Conservation (phyloP, 495 filamentous ascomycete genomes). For the Hyaloscypha bicolor region DNA sequence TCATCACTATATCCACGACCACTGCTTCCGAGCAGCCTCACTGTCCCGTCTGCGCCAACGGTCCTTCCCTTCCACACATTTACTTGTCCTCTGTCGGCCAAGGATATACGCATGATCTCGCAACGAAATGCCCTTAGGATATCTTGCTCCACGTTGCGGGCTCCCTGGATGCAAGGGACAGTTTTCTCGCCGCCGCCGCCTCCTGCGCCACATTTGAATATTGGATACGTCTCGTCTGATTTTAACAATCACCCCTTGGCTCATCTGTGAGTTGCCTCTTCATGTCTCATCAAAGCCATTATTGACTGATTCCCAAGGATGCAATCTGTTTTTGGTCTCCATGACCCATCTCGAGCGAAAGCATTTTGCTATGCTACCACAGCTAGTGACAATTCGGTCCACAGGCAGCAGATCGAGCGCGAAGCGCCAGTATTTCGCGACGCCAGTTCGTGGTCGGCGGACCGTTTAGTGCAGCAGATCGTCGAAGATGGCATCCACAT, state of each 20-base stretch:
- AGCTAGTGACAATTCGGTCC: slow-evolving; percentile 83
- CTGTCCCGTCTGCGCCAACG: slow-evolving; percentile 88
- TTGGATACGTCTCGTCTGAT: slow-evolving; percentile 97
- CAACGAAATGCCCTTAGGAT: slow-evolving; percentile 94
- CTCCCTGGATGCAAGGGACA: slow-evolving; percentile 80
- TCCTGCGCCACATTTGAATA: slow-evolving; percentile 78
- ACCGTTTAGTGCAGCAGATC: slow-evolving; percentile 86
- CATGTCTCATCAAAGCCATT: background rate
- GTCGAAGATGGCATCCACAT: slow-evolving; percentile 95
- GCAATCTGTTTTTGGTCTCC: slow-evolving; percentile 97
- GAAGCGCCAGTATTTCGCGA: slow-evolving; percentile 94
- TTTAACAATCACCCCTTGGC: slow-evolving; percentile 99
- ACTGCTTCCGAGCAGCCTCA: slow-evolving; percentile 70
- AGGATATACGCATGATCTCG: slow-evolving; percentile 93
- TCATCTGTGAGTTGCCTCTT: slow-evolving; percentile 59
- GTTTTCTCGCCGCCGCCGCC: slow-evolving; percentile 85
- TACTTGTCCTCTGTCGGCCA: slow-evolving; percentile 89
- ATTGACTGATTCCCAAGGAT: slow-evolving; percentile 54
- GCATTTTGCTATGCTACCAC: slow-evolving; percentile 99
- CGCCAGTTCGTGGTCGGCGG: slow-evolving; percentile 82
- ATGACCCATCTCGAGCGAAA: slow-evolving; percentile 70
- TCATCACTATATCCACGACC: slow-evolving; percentile 69
- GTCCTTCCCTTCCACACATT: slow-evolving; percentile 99
- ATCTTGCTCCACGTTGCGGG: slow-evolving; percentile 81
- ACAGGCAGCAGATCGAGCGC: slow-evolving; percentile 91